Evolutionary conservation across 352 stramenopile genomes (phyloP), one percentile per base, ranked within the genome.

Genomic region (Phytophthora nicotianae): DNA sequence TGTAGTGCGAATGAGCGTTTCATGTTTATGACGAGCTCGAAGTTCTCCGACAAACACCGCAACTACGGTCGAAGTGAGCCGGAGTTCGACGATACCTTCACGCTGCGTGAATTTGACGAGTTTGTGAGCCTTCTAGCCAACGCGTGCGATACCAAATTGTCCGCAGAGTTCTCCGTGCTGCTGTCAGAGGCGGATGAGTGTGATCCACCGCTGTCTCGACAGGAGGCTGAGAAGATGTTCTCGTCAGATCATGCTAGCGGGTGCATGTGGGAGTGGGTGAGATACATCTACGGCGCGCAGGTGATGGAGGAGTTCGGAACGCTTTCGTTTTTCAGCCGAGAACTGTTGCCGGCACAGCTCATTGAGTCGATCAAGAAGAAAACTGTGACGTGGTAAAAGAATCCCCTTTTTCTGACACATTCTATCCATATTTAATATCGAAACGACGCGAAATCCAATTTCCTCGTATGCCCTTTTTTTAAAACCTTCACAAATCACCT

Each of bases 311-410:
- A 80, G 53, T 85, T 85, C 32, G 73, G 75, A 29, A 73, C 67
- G 2, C 51, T 82, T 1, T 66, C 70, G 8, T 82, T 85, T 57
- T 82, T 80, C 35, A 79, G 60, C 23, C 72, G 64, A 21, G 73
- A 85, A 43, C 40, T 85, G 55, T 45, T 85, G 33, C 75, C 75
- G 2, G 46, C 67, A 33, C 75, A 82, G 70, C 68, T 85, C 35
- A 76, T 82, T 26, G 64, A 71, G 23, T 74, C 70, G 4, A 79
- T 85, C 70, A 78, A 82, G 50, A 77, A 75, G 51, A 73, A 64
- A 17, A 65, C 63, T 2, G 62, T 82, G 23, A 60, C 70, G 33
- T 82, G 72, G 70, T 79, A 61, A 58, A 41, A 35, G 29, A 14
- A 35, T 52, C 27, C 23, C 13, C 5, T 33, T 13, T 33, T 17